Base-by-base conservation (phyloP, 164 flowering plant genomes). In the Vitis labrusca region DNA sequence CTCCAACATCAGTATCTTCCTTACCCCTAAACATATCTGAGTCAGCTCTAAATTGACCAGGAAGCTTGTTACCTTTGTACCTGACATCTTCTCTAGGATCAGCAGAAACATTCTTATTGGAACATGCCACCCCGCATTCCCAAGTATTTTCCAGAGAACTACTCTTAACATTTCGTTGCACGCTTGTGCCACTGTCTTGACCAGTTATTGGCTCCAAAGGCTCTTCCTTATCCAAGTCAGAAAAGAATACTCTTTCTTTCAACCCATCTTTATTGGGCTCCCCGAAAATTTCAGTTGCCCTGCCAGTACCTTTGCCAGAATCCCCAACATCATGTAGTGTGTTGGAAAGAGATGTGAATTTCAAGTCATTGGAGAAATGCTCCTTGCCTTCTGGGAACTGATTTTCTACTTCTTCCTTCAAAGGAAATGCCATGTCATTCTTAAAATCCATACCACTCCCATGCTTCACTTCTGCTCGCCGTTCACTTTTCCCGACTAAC, bases 391-490 rank as follows among this genome's bases (percentile, higher is more conserved):
- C 74, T 17, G 17, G 19, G 32, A 56, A 48, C 64, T 80, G 81
- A 59, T 68, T 77, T 56, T 74, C 83, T 27, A 67, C 60, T 63
- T 82, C 83, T 67, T 76, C 80, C 75, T 78, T 74, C 37, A 59
- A 5, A 30, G 63, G n/a, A 30, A 65, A 10, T 44, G 56, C 54
- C 47, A 59, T 64, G 13, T 59, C 73, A 63, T 75, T 61, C 50
- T 64, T 70, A 72, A 70, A 52, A 62, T 81, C 79, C 54, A 64
- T 76, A 51, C 30, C 67, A 60, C 62, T 71, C 9, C 50, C 73
- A 72, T 65, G 69, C 60, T 71, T 73, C 65, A 64, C 23, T 64
- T 76, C 81, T 12, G 49, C 37, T 23, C 52, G 55, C 63, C 71
- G 76, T 57, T 67, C 58, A 65, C 17, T 77, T 71, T 66, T 79